phyloP scores from a whole-genome alignment of 129 eudicot genomes.

The Centaurea solstitialis region DNA sequence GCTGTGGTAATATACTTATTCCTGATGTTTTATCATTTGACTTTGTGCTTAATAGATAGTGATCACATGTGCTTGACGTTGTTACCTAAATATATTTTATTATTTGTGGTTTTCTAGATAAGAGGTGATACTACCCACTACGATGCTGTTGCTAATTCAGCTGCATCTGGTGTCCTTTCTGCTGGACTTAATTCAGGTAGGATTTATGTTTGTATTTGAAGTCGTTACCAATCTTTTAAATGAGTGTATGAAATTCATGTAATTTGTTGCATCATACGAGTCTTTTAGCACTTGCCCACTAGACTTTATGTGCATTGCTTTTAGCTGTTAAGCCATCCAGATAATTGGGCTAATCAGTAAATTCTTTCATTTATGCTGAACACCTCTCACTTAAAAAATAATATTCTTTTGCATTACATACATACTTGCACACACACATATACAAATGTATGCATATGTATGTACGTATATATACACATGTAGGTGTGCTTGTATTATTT shows the following conservation, averaged over 20 bases:
- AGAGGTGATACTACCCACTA: slow-evolving; percentile 92
- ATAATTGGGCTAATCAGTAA: neutral
- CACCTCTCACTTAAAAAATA: neutral
- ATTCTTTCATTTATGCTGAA: neutral
- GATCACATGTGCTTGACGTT: slow-evolving; percentile 1
- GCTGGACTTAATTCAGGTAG: slow-evolving; percentile 89
- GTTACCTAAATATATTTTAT: neutral
- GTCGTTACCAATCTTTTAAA: neutral
- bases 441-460: neutral
- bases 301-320: neutral
- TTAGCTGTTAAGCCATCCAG: too few relatives aligned
- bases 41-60: neutral
- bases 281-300: neutral
- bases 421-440: neutral
- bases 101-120: slow-evolving; percentile 42
- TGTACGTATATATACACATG: neutral
- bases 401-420: neutral
- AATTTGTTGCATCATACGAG: neutral
- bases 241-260: neutral
- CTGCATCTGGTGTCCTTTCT: slow-evolving; percentile 88
- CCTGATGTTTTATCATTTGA: neutral
- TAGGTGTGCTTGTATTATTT: neutral
- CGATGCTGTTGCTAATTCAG: slow-evolving; percentile 89
- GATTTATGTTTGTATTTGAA: slow-evolving; percentile 12
- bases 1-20: slow-evolving; percentile 69